Base-by-base conservation (phyloP, 257 asterid genomes). In the Solanum clarkiae region DNA sequence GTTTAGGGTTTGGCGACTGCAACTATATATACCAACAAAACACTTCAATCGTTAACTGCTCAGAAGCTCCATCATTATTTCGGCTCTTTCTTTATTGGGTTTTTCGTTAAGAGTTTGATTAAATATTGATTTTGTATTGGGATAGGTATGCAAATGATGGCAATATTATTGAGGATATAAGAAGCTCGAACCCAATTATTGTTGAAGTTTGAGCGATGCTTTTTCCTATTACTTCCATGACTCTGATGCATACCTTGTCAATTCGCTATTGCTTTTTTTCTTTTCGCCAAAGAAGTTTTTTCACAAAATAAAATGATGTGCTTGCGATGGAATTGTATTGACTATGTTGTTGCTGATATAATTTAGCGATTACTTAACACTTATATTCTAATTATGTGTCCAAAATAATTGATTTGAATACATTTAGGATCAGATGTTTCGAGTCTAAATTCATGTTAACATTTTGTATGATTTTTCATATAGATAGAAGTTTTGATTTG, bases 191-290 rank as follows among this genome's bases (percentile, higher is more conserved):
- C 72, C 53, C 60, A 47, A 10, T 66, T 45, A 56, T 54, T 5
- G 20, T 40, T 69, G 72, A 63, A 86, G 85, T 86, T 69, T 55
- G 60, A 62, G 90, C 93, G 16, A 79, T 85, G 91, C 17, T 88
- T 84, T 15, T 72, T 68, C 86, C 56, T 80, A 44, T 8, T 85
- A 90, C 91, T 90, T 90, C 91, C 93, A 91, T 89, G 92, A 88
- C 91, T 86, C 91, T 85, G 92, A 90, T 86, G 91, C 91, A 86
- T 87, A 24, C 45, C 54, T 32, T 7, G 29, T 24, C 63, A 24
- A 16, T 18, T 18, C 0, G 3, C 36, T 32, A 32, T 32, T 32
- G 36, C 36, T 32, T 32, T 32, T 29, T 32, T 32, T 2, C 42
- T 36, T 36, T 36, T 36, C 42, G 6, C 42, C 6, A 4, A 36